Conservation (phyloP, 78 protist species). For the Dictyostelium firmibasis region DNA sequence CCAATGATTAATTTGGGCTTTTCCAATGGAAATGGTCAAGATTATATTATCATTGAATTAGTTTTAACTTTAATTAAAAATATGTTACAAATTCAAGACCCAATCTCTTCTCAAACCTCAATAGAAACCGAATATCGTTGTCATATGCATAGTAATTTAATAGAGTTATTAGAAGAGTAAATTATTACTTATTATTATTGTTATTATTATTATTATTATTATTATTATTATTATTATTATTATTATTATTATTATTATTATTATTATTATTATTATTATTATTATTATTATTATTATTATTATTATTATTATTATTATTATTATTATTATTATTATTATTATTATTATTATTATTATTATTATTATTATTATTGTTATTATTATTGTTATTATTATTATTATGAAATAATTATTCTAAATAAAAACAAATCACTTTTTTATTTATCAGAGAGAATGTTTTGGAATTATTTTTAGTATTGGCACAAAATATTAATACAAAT, state of each 20-base stretch:
- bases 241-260: too few species aligned
- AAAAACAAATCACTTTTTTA: too few species aligned
- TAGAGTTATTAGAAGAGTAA: slow-evolving; percentile 29
- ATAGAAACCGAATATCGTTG: slow-evolving; percentile 2
- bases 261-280: too few species aligned
- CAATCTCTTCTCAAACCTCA: background rate
- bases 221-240: too few species aligned
- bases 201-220: background rate
- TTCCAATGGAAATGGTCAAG: slow-evolving; percentile 1
- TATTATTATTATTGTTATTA: too few species aligned
- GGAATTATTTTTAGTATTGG: slow-evolving; percentile 34
- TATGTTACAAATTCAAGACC: slow-evolving; percentile 45
- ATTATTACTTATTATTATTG: background rate
- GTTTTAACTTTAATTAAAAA: slow-evolving; percentile 38
- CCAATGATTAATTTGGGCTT: slow-evolving; percentile 13
- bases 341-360: too few species aligned
- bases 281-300: too few species aligned
- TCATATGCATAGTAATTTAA: slow-evolving; percentile 27
- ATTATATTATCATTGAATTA: slow-evolving; percentile 21
- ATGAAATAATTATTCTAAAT: too few species aligned
- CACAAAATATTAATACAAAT: slow-evolving; percentile 33
- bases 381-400: too few species aligned
- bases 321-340: too few species aligned
- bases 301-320: too few species aligned
- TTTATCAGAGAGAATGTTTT: slow-evolving; percentile 9